phyloP scores from a whole-genome alignment of 176 grass and related monocot genomes.

The Cenchrus purpureus region DNA sequence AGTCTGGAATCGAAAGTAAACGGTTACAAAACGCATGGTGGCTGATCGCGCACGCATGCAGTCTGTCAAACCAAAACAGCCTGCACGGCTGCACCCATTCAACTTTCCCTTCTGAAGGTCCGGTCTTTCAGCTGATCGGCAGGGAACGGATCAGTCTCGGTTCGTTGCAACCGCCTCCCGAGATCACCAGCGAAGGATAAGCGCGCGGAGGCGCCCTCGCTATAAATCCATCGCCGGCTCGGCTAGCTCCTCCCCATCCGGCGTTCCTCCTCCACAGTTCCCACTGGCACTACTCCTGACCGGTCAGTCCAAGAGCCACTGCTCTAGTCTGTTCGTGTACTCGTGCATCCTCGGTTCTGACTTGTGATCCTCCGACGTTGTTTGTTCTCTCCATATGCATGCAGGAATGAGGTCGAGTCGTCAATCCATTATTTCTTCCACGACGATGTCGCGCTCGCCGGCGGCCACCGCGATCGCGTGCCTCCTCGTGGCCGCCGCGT shows the following conservation, averaged over 20 bases:
- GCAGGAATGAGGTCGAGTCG: neutral
- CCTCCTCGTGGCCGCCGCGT: conserved; percentile 18
- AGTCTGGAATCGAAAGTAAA: too few relatives aligned
- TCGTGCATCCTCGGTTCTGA: neutral
- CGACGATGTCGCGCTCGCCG: conserved; percentile 44
- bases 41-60: neutral
- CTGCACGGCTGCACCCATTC: too few relatives aligned
- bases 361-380: neutral
- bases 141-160: neutral
- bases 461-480: conserved; percentile 14
- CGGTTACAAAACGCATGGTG: neutral
- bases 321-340: neutral
- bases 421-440: neutral
- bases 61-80: neutral
- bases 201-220: neutral
- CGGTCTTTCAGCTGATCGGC: neutral
- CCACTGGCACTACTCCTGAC: neutral
- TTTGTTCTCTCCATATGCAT: neutral
- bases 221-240: neutral
- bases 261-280: neutral
- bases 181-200: neutral
- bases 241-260: neutral
- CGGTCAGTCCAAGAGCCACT: neutral
- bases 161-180: neutral
- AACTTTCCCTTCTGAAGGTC: neutral